Evolutionary conservation across 2,329 filamentous ascomycete genomes (phyloP), one percentile per base, ranked within the genome.

Genomic region (Zymoseptoria tritici): DNA sequence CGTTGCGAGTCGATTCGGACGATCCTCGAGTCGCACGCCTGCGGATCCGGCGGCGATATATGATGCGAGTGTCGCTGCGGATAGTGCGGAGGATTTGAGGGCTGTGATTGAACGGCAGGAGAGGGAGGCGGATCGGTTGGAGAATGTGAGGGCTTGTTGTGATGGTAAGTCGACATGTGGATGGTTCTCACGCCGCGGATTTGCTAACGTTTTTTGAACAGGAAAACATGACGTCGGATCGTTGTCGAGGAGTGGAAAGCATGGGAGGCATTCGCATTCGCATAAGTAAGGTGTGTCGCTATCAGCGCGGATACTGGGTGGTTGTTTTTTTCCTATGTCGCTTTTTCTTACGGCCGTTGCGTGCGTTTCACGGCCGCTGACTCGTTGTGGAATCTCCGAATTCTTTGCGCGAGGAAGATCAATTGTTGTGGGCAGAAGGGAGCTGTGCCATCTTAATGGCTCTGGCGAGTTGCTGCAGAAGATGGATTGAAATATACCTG

Each of bases 131-230:
- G 89, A 92, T 71, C 83, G 87, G 63, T 81, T 97, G 69, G 93
- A 97, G 80, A 97, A 99, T 74, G 94, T 99, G 65, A 83, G 94
- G 72, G 92, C 93, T 61, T 99, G 94, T 78, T 99, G 94, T 76
- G 94, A 97, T 83, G 94, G 92, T 93, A 82, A 83, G 87, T 79
- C 59, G 59, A 52, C 46, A 19, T 5, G 57, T 51, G 11, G 11
- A 49, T 16, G 54, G 52, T 7, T 26, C 16, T 9, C 46, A 9
- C 20, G 36, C 20, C 11, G 13, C 11, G 13, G 11, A 29, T 29
- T 59, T 54, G 57, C 61, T 57, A 46, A 54, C 51, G 56, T 29
- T 46, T n/a, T 4, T 46, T 4, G 7, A 26, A 9, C 57, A 78
- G 79, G 79, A 54, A 79, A 78, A 72, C 80, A 82, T 63, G 78